Evolutionary conservation across 2,329 filamentous ascomycete species (phyloP), one percentile per base, ranked within the genome.

Genomic region (Macroventuria anomochaeta): DNA sequence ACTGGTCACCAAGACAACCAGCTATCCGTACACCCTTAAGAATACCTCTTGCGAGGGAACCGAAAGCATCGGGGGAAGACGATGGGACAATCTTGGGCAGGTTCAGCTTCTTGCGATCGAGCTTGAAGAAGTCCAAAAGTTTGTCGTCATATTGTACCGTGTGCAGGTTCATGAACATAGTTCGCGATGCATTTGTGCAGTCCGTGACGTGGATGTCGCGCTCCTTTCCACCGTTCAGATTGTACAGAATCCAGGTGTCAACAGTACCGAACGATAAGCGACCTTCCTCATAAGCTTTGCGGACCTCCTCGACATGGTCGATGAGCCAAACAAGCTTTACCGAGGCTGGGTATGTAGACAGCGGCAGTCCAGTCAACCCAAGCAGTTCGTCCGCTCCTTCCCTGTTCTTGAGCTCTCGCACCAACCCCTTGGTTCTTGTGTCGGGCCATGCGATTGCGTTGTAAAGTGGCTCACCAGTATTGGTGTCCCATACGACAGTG

Each of bases 381-480:
- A 82, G 82, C 33, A 96, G 79, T 33, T 85, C 81, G 48, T 92
- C 88, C 26, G 89, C 87, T 39, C 85, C 87, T 7, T 85, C 79
- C 48, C 83, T 83, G 13, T 77, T 74, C 75, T 91, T 92, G 38
- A 96, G 79, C 65, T 93, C 88, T 54, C 89, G 86, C 23, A 95
- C 91, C 32, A 96, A 78, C 40, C 83, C 82, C 61, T 85, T 83
- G 46, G 90, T 93, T 46, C 92, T 83, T 25, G 91, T 96, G 71
- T 96, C 92, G 25, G 91, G 89, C 65, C 92, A 96, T 37, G 91
- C 92, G 56, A 96, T 88, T 53, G 91, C 91, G 68, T 93, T 92
- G 77, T 90, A 83, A 13, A 96, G 79, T 3, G 91, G 86, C 72
- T 95, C 83, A 59, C 92, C 92, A 0, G 90, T 95, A 62, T 83